Percentiles rank a stretch among this genome's conserved stretches.
Conservation (phyloP, 805 yeast species). For the Teunomyces pallodes region DNA sequence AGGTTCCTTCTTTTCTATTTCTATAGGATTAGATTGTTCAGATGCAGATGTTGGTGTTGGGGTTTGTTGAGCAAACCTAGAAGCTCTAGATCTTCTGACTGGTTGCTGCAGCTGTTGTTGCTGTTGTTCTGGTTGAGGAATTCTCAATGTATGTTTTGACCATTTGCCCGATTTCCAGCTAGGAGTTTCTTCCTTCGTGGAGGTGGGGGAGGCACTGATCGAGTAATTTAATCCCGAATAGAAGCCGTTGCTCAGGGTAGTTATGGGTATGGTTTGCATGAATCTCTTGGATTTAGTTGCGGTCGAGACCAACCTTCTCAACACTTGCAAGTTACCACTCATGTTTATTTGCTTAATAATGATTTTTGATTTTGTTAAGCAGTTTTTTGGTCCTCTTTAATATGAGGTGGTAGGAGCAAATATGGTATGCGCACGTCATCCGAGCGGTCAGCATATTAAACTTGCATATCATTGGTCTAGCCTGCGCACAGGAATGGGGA, state of each 20-base stretch:
- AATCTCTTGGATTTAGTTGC: constrained; percentile 26
- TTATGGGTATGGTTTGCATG: constrained; percentile 34
- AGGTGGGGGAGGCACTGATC: constrained; percentile 7
- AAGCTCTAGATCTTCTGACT: constrained; percentile 32
- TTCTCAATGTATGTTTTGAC: constrained; percentile 28
- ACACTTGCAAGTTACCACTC: background rate
- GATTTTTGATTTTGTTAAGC: background rate
- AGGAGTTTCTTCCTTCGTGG: constrained; percentile 4
- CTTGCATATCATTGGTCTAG: constrained; percentile 4
- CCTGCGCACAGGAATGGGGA: constrained; percentile 3
- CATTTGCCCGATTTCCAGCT: constrained; percentile 20
- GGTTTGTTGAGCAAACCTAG: constrained; percentile 18
- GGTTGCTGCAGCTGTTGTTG: constrained; percentile 2
- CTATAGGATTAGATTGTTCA: constrained; percentile 6
- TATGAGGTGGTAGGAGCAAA: too few species aligned
- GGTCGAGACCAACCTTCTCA: constrained; percentile 17
- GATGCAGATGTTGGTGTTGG: constrained; percentile 5
- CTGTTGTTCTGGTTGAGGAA: constrained; percentile 11
- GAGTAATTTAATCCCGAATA: constrained; percentile 13
- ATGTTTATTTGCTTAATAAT: background rate
- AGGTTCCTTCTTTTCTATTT: constrained; percentile 5
- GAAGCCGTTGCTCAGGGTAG: constrained; percentile 12
- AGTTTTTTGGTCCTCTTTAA: background rate
- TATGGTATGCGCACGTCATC: background rate
- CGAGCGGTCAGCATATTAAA: constrained; percentile 5